Conservation (phyloP, 1,139 yeast genomes). For the Yamadazyma atmosphaerica region DNA sequence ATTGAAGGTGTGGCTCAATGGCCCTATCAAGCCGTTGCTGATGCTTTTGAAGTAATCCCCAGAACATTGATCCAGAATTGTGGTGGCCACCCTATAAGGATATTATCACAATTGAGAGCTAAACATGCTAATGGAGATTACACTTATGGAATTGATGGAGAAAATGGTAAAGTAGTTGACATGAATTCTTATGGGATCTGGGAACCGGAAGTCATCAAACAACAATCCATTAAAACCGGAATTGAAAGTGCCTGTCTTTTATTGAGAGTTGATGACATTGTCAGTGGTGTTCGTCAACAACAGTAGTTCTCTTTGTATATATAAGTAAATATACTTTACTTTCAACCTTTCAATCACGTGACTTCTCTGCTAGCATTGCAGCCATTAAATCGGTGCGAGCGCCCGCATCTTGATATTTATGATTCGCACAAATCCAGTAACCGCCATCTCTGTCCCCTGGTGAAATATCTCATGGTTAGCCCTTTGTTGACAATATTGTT, state of each 20-base stretch:
- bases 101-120: constrained; percentile 88
- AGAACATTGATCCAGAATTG: constrained; percentile 96
- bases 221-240: constrained; percentile 94
- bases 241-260: constrained; percentile 95
- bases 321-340: background rate
- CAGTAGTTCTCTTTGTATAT: constrained; percentile 10
- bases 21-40: constrained; percentile 99
- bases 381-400: too few species aligned
- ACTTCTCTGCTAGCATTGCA: too few species aligned
- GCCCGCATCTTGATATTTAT: constrained; percentile 5
- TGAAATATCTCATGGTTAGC: background rate
- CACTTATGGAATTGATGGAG: constrained; percentile 94
- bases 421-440: constrained; percentile 7
- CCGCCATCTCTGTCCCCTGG: background rate
- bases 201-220: constrained; percentile 99
- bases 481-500: constrained; percentile 9
- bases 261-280: constrained; percentile 95
- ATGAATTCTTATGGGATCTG: constrained; percentile 96
- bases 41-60: constrained; percentile 89
- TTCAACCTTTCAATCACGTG: too few species aligned
- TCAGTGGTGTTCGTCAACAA: constrained; percentile 80
- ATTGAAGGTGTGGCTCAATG: constrained; percentile 96
- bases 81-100: constrained; percentile 93
- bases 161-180: constrained; percentile 88
- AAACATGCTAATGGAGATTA: constrained; percentile 88